These are phyloP conservation scores for Chlorella sp. DNA, from an alignment of 139 green algal genomes.

Conservation along the genomic window DNA sequence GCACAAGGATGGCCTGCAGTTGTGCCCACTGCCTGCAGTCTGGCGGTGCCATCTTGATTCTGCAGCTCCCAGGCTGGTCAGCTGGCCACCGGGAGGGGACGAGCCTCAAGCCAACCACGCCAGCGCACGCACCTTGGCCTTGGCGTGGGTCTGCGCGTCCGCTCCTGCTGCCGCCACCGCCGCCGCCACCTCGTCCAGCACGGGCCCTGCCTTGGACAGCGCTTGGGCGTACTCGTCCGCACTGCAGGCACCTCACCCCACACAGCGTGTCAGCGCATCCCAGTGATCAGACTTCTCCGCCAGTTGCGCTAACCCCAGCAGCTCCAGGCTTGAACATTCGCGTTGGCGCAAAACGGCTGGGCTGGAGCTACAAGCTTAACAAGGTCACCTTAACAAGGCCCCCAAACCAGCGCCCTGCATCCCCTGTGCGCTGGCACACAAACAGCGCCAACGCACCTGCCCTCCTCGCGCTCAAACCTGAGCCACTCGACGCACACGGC, in stretches of 20 bases:
- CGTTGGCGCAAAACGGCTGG: too few species aligned
- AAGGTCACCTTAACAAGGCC: too few species aligned
- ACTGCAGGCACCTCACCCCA: conserved; percentile 19
- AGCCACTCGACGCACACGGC: conserved; percentile 66
- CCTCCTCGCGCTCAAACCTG: conserved; percentile 79
- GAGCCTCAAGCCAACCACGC: neutral
- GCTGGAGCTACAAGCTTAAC: too few species aligned
- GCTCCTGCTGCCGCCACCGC: conserved; percentile 29
- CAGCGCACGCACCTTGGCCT: conserved; percentile 21
- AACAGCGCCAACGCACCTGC: too few species aligned
- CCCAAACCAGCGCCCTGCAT: neutral
- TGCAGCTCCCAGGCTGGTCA: neutral
- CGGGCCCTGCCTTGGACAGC: conserved; percentile 49
- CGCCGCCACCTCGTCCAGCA: conserved; percentile 51
- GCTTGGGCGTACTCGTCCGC: conserved; percentile 40
- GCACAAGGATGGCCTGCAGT: neutral
- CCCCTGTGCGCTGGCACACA: neutral
- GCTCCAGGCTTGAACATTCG: too few species aligned
- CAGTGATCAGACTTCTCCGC: too few species aligned
- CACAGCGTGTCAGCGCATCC: conserved; percentile 9
- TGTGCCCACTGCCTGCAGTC: neutral
- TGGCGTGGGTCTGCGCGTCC: conserved; percentile 29
- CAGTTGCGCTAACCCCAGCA: too few species aligned
- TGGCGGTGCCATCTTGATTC: neutral
- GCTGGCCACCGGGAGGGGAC: neutral